Evolutionary conservation across 495 filamentous ascomycete species (phyloP).

Genomic region (Diplogelasinospora grovesii): DNA sequence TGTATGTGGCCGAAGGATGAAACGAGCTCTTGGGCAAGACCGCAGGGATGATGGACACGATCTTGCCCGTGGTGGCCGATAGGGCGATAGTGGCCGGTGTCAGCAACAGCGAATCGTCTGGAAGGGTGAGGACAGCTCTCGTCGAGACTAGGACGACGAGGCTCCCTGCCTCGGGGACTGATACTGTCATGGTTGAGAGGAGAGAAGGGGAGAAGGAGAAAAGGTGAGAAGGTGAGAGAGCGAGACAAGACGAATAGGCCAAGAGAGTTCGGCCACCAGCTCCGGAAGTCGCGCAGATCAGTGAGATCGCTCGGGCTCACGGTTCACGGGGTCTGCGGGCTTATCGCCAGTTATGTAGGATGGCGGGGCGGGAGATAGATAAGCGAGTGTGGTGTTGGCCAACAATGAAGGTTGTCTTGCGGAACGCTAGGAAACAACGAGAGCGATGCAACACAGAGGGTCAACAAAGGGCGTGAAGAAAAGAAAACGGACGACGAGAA

Average conservation of each 20-base stretch:
- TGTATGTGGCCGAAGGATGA: slow-evolving; percentile 63
- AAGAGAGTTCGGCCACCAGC: neutral
- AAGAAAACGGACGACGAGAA: neutral
- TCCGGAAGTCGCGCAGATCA: neutral
- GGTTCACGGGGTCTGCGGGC: too few relatives aligned
- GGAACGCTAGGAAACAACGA: neutral
- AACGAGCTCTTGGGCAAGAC: slow-evolving; percentile 69
- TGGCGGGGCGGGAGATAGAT: slow-evolving; percentile 10
- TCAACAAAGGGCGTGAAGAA: neutral
- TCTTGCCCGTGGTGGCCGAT: slow-evolving; percentile 74
- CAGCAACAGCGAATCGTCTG: slow-evolving; percentile 45
- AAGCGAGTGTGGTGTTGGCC: slow-evolving; percentile 1
- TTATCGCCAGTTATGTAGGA: slow-evolving; percentile 9
- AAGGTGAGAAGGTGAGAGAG: slow-evolving; percentile 9
- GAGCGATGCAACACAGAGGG: too few relatives aligned
- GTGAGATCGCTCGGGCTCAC: neutral
- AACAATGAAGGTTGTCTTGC: neutral
- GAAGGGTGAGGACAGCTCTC: slow-evolving; percentile 70
- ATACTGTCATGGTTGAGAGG: slow-evolving; percentile 6
- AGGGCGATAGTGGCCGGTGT: slow-evolving; percentile 67
- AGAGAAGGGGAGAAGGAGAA: neutral
- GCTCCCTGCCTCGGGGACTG: too few relatives aligned
- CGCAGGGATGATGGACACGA: slow-evolving; percentile 66
- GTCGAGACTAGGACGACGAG: slow-evolving; percentile 70
- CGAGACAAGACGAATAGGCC: neutral